These are phyloP conservation scores for Euphorbia celastroides DNA, from an alignment of 441 rosid species.

Conservation along the genomic window DNA sequence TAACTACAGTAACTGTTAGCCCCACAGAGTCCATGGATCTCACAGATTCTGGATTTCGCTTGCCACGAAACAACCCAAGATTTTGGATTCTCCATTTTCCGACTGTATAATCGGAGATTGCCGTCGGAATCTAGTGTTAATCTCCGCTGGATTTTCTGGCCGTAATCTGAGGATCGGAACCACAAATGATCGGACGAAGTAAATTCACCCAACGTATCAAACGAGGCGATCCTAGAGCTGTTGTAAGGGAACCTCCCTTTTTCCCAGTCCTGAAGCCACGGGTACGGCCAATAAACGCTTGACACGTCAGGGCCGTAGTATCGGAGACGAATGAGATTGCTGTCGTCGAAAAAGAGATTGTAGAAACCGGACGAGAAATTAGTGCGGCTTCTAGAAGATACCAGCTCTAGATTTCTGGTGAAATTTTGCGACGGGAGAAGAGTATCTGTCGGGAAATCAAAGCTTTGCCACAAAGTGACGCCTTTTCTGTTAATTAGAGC, in stretches of 20 bases:
- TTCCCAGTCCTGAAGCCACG: constrained; percentile 13
- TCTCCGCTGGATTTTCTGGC: constrained; percentile 8
- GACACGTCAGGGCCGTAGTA: constrained; percentile 20
- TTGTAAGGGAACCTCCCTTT: constrained; percentile 11
- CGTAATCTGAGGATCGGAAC: constrained; percentile 8
- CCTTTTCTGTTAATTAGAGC: neutral
- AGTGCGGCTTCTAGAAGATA: constrained; percentile 11
- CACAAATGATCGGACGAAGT: constrained; percentile 7
- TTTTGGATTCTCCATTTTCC: neutral
- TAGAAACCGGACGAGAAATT: constrained; percentile 14
- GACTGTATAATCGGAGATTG: constrained; percentile 20
- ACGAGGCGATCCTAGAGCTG: constrained; percentile 11
- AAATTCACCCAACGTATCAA: constrained; percentile 18
- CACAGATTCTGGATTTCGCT: constrained; percentile 10
- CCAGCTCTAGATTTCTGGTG: constrained; percentile 15
- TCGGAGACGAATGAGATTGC: constrained; percentile 14
- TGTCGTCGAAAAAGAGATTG: constrained; percentile 12
- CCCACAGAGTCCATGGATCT: constrained; percentile 25
- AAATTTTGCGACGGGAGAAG: constrained; percentile 21
- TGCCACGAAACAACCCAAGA: constrained; percentile 22
- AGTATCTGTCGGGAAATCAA: constrained; percentile 22
- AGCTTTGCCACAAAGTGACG: constrained; percentile 20
- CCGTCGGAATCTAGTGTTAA: constrained; percentile 23
- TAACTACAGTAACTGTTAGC: constrained; percentile 18
- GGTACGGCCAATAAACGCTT: constrained; percentile 21